Percentiles rank a stretch among this genome's conserved stretches.
These are phyloP conservation scores for Ceratobasidium sp. DNA, from an alignment of 1,284 basidiomycete genomes.

Conservation along the genomic window DNA sequence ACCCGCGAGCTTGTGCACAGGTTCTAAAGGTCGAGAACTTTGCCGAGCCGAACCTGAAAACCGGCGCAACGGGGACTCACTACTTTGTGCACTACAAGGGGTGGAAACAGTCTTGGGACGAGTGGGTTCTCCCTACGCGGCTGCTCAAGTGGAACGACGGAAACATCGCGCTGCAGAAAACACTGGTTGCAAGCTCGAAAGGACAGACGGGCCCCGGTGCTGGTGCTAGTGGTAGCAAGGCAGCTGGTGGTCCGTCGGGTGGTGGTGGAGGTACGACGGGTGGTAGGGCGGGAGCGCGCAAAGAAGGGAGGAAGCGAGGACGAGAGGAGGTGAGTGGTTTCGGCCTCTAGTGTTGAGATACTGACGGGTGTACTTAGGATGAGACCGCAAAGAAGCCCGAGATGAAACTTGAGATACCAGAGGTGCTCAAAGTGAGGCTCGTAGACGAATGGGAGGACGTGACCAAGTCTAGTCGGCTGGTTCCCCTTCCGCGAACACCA, in stretches of 20 bases:
- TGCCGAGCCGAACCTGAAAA: slow-evolving; percentile 74
- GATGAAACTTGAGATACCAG: slow-evolving; percentile 91
- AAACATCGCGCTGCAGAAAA: slow-evolving; percentile 84
- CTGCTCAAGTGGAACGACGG: slow-evolving; percentile 89
- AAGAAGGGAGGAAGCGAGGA: slow-evolving; percentile 57
- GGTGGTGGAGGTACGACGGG: slow-evolving; percentile 55
- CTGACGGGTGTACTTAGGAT: slow-evolving; percentile 26
- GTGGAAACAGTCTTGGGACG: slow-evolving; percentile 99
- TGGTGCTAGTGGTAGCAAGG: slow-evolving; percentile 49
- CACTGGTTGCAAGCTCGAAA: slow-evolving; percentile 57
- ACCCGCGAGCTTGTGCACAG: slow-evolving; percentile 49
- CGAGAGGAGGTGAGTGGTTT: slow-evolving; percentile 47
- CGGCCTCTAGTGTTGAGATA: not conserved
- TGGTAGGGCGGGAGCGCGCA: slow-evolving; percentile 53
- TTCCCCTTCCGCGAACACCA: slow-evolving; percentile 85
- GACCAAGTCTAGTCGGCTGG: slow-evolving; percentile 94
- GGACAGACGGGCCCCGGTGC: slow-evolving; percentile 49
- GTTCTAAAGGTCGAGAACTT: slow-evolving; percentile 84
- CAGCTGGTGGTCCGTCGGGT: slow-evolving; percentile 51
- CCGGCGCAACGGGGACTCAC: slow-evolving; percentile 78
- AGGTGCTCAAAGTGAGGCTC: slow-evolving; percentile 85
- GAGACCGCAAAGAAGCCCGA: slow-evolving; percentile 75
- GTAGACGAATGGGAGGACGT: slow-evolving; percentile 99
- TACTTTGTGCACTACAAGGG: slow-evolving; percentile 99
- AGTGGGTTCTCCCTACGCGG: slow-evolving; percentile 90